A percentile compares a stretch with the other conserved stretches of the same genome.
These are phyloP conservation scores for Silene latifolia DNA, from an alignment of 148 eudicot genomes.

Conservation along the genomic window DNA sequence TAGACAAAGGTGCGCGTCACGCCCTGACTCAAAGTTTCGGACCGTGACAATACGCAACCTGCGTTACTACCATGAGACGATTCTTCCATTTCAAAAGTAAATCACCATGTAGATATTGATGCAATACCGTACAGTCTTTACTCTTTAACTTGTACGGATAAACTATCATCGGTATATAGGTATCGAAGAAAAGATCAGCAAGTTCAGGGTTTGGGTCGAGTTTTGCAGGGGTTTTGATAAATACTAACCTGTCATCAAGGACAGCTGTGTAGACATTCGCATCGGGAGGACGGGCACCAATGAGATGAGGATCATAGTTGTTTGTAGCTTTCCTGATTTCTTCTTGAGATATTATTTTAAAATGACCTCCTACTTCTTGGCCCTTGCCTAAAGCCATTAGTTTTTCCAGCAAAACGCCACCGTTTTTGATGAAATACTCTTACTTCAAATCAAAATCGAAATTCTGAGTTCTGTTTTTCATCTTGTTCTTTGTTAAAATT, in stretches of 20 bases:
- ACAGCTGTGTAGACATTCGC: constrained; percentile 20
- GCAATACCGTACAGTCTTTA: constrained; percentile 2
- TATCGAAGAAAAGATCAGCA: constrained; percentile 16
- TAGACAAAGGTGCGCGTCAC: no score
- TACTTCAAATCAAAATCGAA: background rate
- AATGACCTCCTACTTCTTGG: background rate
- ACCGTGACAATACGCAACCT: constrained; percentile 27
- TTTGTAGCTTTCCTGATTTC: constrained; percentile 20
- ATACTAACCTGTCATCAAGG: constrained; percentile 18
- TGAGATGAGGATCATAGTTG: constrained; percentile 9
- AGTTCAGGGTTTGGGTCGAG: background rate
- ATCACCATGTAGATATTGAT: constrained; percentile 13
- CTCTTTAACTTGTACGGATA: constrained; percentile 7
- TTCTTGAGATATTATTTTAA: constrained; percentile 7
- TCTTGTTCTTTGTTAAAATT: no score
- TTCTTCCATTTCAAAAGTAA: constrained; percentile 16
- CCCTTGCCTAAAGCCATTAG: constrained; percentile 14
- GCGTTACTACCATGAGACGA: constrained; percentile 24
- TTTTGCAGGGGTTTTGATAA: constrained; percentile 9
- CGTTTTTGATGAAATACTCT: constrained; percentile 24
- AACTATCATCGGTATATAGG: constrained; percentile 22
- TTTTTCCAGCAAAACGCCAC: constrained; percentile 25
- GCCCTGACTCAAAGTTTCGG: no score
- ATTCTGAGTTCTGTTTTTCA: background rate
- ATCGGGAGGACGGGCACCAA: constrained; percentile 17